These are phyloP conservation scores for Setaria viridis DNA, from an alignment of 202 grass and related monocot species.

Conservation along the genomic window DNA sequence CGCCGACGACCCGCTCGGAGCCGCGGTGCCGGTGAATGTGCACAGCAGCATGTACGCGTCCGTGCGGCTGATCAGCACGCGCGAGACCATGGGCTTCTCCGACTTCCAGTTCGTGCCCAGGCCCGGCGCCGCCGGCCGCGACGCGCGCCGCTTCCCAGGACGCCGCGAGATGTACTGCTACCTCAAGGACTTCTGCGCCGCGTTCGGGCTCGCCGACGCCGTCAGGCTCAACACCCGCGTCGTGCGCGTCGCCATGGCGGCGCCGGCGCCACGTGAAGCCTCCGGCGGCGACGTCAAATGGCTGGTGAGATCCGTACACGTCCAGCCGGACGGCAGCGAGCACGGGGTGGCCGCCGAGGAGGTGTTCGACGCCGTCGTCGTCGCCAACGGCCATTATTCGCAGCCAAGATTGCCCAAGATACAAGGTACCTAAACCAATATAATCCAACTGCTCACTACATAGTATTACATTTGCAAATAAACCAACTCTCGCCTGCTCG, in stretches of 20 bases:
- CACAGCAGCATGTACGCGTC: conserved; percentile 18
- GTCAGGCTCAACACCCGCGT: neutral
- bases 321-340: neutral
- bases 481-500: neutral
- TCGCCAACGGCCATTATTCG: conserved; percentile 4
- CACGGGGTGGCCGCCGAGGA: neutral
- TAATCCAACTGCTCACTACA: neutral
- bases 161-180: conserved; percentile 22
- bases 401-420: neutral
- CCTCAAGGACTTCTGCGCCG: neutral
- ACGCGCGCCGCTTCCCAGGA: conserved; percentile 22
- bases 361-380: conserved; percentile 19
- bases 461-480: neutral
- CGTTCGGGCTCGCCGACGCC: neutral
- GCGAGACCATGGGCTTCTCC: neutral
- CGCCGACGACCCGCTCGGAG: neutral
- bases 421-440: neutral
- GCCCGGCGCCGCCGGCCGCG: neutral
- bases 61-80: neutral
- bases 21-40: neutral
- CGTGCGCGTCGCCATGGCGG: neutral
- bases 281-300: neutral
- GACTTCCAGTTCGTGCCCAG: neutral
- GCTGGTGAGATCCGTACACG: neutral
- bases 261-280: neutral